Base-by-base conservation (phyloP, 345 rosid genomes). In the Hypericum perforatum region DNA sequence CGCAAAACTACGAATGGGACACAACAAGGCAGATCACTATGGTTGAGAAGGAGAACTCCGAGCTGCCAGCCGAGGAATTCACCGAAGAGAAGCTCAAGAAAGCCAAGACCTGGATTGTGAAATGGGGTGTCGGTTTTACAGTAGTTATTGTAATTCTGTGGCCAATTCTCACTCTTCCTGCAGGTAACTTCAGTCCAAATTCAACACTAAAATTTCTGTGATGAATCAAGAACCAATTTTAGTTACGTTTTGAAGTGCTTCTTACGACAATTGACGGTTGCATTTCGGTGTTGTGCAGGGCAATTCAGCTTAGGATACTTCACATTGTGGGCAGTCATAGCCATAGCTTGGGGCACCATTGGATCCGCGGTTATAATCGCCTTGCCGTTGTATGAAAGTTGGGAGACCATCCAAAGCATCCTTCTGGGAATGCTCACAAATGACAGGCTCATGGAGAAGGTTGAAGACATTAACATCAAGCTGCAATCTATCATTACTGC, bases 331-430 rank as follows among this genome's bases (percentile, higher is more conserved):
- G 85, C 91, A 2, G 80, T 79, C 5, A 72, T 90, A 44, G 81
- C 94, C 2, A 66, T 90, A 41, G 91, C 84, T 2, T 90, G 97
- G 97, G 97, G 95, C 16, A 82, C 91, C 11, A 43, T 86, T 32
- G 94, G 94, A 56, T 90, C 95, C 0, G 59, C 56, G 0, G 80
- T 79, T 39, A 84, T 90, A 0, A 74, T 90, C 13, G 85, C 75
- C 5, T 55, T 90, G 45, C 96, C 96, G 3, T 39, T 82, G 60
- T 11, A 74, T 6, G 97, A 90, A 62, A 90, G 96, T 58, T 82
- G 96, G 97, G 75, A 71, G 42, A 81, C 89, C 9, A 80, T 86
- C 61, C 65, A 44, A 58, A 73, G 58, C 5, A 84, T 86, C 15
- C 74, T 68, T 22, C 12, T 69, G n/a, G 94, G 97, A 16, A 58